Base-by-base conservation (phyloP, 345 rosid genomes). In the Nephelium lappaceum region DNA sequence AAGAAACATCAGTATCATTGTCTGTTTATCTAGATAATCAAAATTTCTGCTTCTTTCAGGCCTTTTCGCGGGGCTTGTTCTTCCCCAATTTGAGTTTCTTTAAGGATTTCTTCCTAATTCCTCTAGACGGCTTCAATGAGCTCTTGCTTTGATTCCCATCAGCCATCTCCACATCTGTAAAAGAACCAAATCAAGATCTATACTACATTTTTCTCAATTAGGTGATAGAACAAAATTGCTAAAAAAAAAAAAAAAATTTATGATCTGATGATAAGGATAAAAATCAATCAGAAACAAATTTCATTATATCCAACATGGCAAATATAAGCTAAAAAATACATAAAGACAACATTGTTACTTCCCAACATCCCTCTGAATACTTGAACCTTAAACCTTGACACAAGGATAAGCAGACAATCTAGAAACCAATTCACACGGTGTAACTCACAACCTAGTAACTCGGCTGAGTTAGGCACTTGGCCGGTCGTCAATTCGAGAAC, bases 111-210 rank as follows among this genome's bases (percentile, higher is more conserved):
- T 84, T 92, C 77, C 89, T 85, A 14, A 88, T 65, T 64, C 83
- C 80, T 24, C 97, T 92, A 2, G 79, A 78, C 21, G 97, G 92
- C 87, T 89, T 93, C 80, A 91, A 77, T 2, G 84, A 82, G 71
- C 41, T 72, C 82, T 82, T 87, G 58, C 45, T 86, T 65, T 84
- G 81, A 80, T 74, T 81, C 61, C 65, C 92, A 68, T 81, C 96
- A 25, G 43, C 88, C 93, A 90, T 92, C 78, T 91, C 97, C 77
- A 90, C 86, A 70, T 90, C 97, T 87, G 81, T 55, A 67, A 70
- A 77, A 69, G 55, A n/a, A 25, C 6, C 79, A 55, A 42, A 57
- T 23, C 43, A 69, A n/a, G 15, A 74, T 36, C 43, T 51, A 12
- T 3, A 47, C 11, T 49, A 31, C 2, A 66, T 18, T 73, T 24